A percentile compares a stretch with the other conserved stretches of the same genome.
phyloP scores from a whole-genome alignment of 2,329 filamentous ascomycete species.

The Pyrenochaeta sp. region DNA sequence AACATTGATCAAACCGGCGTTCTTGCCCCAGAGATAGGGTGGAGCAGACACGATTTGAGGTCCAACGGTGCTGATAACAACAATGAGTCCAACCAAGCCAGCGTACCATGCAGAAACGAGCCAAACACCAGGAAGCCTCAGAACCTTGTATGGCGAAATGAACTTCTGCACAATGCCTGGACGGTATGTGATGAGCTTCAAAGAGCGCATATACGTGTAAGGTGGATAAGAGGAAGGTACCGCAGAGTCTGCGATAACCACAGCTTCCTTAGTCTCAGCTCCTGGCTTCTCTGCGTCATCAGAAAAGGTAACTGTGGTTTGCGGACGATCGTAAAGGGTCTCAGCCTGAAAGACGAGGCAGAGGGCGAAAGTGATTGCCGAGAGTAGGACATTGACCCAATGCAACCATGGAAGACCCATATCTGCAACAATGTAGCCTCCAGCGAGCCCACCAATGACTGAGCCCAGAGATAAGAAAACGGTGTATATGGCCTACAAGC shows the following conservation, averaged over 20 bases:
- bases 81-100: slow-evolving; percentile 52
- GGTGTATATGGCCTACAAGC: slow-evolving; percentile 51
- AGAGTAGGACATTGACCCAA: slow-evolving; percentile 52
- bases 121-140: slow-evolving; percentile 54
- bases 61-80: slow-evolving; percentile 50
- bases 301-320: slow-evolving; percentile 17
- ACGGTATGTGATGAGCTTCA: slow-evolving; percentile 47
- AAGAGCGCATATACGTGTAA: slow-evolving; percentile 47
- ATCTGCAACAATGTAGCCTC: slow-evolving; percentile 51
- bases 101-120: slow-evolving; percentile 54
- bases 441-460: slow-evolving; percentile 49
- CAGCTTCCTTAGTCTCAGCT: slow-evolving; percentile 27
- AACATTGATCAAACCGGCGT: slow-evolving; percentile 51
- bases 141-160: slow-evolving; percentile 47
- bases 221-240: slow-evolving; percentile 27
- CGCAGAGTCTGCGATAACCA: slow-evolving; percentile 10
- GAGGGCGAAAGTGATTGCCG: slow-evolving; percentile 40
- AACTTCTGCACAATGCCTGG: slow-evolving; percentile 46
- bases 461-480: slow-evolving; percentile 51
- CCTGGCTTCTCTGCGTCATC: slow-evolving; percentile 21
- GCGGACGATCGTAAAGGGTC: slow-evolving; percentile 49
- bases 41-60: slow-evolving; percentile 49
- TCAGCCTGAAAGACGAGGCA: slow-evolving; percentile 52
- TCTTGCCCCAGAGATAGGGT: slow-evolving; percentile 53
- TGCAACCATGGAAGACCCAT: slow-evolving; percentile 51